Evolutionary conservation across 106 monocot species (phyloP).

Genomic region (Amphibolis antarctica): DNA sequence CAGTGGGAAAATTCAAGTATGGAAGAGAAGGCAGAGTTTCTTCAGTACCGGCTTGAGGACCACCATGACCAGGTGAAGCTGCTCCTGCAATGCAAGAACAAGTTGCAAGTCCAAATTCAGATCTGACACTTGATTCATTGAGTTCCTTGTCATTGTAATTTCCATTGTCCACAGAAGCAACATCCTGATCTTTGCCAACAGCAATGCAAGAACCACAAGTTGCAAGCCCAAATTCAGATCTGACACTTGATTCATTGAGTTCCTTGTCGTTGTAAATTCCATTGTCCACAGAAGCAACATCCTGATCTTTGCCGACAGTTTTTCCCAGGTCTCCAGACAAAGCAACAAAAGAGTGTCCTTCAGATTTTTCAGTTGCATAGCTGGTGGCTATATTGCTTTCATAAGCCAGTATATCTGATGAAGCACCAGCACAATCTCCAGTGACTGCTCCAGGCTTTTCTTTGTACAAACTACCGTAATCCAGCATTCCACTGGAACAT

Average conservation of each 20-base stretch:
- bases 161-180: too few relatives aligned
- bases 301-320: neutral
- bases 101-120: conserved; percentile 10
- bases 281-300: neutral
- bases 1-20: neutral
- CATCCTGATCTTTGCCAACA: too few relatives aligned
- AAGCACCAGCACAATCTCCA: neutral
- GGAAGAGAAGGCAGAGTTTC: neutral
- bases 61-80: conserved; percentile 5
- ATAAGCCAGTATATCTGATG: neutral
- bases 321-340: neutral
- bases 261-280: neutral
- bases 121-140: conserved; percentile 3
- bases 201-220: conserved; percentile 11
- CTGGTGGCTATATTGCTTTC: conserved; percentile 1
- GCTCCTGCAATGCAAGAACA: conserved; percentile 13
- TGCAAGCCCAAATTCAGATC: conserved; percentile 8
- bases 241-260: conserved; percentile 5
- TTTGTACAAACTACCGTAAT: neutral
- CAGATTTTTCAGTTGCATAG: neutral
- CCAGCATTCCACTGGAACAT: conserved; percentile 1
- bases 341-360: conserved; percentile 10
- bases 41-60: neutral
- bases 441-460: neutral
- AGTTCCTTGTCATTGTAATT: neutral